phyloP scores from a whole-genome alignment of 345 rosid genomes.

The Excoecaria agallocha region DNA sequence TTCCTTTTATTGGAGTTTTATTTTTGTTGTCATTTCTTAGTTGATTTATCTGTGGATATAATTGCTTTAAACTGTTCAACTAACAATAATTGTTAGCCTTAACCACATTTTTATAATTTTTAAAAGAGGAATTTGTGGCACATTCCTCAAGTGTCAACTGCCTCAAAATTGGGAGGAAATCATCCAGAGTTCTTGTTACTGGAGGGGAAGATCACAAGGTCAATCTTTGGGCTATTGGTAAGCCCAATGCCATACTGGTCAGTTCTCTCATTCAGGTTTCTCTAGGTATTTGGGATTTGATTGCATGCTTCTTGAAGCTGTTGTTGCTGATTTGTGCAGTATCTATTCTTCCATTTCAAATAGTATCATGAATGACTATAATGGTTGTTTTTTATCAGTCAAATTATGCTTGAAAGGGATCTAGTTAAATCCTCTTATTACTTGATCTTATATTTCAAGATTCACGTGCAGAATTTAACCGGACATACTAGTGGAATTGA shows the following conservation, averaged over 20 bases:
- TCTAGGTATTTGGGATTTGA: neutral
- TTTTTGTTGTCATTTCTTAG: neutral
- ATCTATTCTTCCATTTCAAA: neutral
- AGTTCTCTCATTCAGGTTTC: constrained; percentile 40
- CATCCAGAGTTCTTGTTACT: constrained; percentile 88
- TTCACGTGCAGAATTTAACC: constrained; percentile 70
- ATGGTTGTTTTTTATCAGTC: neutral
- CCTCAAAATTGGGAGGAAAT: constrained; percentile 94
- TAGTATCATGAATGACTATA: neutral
- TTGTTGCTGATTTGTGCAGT: neutral
- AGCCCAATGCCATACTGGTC: constrained; percentile 96
- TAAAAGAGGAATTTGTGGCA: constrained; percentile 95
- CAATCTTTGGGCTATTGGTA: constrained; percentile 99
- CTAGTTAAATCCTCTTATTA: neutral
- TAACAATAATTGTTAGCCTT: constrained; percentile 38
- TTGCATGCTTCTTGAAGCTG: neutral
- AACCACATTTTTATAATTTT: constrained; percentile 32
- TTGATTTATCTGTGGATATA: constrained; percentile 2
- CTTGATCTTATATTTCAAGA: neutral
- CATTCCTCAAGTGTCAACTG: constrained; percentile 91
- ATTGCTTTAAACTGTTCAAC: constrained; percentile 5
- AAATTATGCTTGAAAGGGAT: neutral
- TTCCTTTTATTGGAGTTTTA: neutral
- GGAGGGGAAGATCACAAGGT: constrained; percentile 99
- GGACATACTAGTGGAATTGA: constrained; percentile 97